Percentiles rank a stretch among this genome's conserved stretches.
phyloP scores from a whole-genome alignment of 257 asterid genomes.

The Salvia splendens region DNA sequence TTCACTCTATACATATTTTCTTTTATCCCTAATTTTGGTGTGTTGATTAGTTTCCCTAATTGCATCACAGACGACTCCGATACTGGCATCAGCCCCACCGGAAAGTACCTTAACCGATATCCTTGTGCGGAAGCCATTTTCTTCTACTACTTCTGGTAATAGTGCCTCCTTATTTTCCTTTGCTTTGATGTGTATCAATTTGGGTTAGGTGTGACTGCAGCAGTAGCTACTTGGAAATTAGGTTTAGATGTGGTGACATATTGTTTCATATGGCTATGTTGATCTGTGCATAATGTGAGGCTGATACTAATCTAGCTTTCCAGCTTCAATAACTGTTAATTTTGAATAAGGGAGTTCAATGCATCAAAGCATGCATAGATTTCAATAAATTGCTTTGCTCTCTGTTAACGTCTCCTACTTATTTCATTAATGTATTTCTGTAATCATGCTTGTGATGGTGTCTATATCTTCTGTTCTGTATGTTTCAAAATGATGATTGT shows the following conservation, averaged over 20 bases:
- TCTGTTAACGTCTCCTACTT: neutral
- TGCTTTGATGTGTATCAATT: slow-evolving; percentile 13
- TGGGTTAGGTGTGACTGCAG: neutral
- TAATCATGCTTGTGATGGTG: slow-evolving; percentile 10
- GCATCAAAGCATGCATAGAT: neutral
- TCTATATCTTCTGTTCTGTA: neutral
- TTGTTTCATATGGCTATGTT: slow-evolving; percentile 12
- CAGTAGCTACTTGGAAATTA: slow-evolving; percentile 12
- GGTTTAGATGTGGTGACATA: neutral
- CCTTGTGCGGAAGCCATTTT: slow-evolving; percentile 63
- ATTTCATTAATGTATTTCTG: neutral
- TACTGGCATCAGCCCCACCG: slow-evolving; percentile 67
- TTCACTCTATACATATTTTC: neutral
- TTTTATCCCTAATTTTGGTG: neutral
- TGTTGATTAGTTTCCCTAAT: slow-evolving; percentile 5
- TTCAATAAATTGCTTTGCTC: neutral
- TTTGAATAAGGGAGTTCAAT: neutral
- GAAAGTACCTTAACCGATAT: slow-evolving; percentile 90
- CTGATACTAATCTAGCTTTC: neutral
- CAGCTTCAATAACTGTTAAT: neutral
- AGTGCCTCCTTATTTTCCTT: neutral
- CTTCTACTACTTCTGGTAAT: slow-evolving; percentile 69
- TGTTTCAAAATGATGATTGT: slow-evolving; percentile 4
- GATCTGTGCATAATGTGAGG: neutral
- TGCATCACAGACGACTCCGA: slow-evolving; percentile 64